Base-by-base conservation (phyloP, 2,329 filamentous ascomycete species). In the Phaeosphaeriaceae sp. region DNA sequence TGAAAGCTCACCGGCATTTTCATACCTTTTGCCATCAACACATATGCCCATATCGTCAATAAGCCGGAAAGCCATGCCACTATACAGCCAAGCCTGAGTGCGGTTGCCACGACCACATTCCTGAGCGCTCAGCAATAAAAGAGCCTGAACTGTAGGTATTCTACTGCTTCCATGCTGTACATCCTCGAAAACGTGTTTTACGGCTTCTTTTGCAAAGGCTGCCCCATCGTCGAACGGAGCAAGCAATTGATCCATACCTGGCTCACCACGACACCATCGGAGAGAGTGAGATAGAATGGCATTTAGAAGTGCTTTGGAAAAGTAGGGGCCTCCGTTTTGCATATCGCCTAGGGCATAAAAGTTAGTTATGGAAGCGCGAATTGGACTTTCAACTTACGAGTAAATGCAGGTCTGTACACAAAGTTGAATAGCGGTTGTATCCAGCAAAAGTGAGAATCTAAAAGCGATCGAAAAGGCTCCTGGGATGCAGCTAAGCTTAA, bases 341-440 rank as follows among this genome's bases (percentile, higher is more conserved):
- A 55, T 55, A 21, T 55, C 52, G 36, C 51, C 47, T 54, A 40
- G 11, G 8, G 6, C n/a, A 34, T 26, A 38, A n/a, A n/a, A n/a
- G n/a, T n/a, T n/a, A n/a, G n/a, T n/a, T n/a, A n/a, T n/a, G n/a
- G n/a, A n/a, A n/a, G n/a, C n/a, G n/a, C n/a, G n/a, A n/a, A n/a
- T n/a, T n/a, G 20, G 12, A 37, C 11, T 15, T 29, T 17, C 43
- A 6, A 29, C 38, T 29, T 38, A 54, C 52, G 52, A 17, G 48
- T 55, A 20, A 55, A 55, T 2, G 48, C 52, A 23, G 52, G 52
- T 23, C 52, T 35, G 20, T 52, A 55, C 2, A 55, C 40, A 18
- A 55, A 55, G 16, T 55, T 55, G 45, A 55, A 55, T 13, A 55
- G 44, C 12, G 52, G 52, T 28, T 55, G 52, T 8, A 55, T 48